phyloP scores from a whole-genome alignment of 2,329 filamentous ascomycete species.

The Fusarium cyanostomum region DNA sequence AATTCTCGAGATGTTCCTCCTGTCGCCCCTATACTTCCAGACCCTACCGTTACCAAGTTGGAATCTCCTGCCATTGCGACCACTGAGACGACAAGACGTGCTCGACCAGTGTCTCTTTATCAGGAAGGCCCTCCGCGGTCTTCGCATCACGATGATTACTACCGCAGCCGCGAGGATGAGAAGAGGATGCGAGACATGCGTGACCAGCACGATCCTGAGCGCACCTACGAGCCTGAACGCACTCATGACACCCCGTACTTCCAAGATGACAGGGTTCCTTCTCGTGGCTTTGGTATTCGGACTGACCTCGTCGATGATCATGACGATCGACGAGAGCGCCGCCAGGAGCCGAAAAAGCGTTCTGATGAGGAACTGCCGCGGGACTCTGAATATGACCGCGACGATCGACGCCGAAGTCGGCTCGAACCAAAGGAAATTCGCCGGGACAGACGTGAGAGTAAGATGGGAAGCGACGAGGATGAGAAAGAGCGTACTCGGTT shows the following conservation, averaged over 20 bases:
- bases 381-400: slow-evolving; percentile 43
- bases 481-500: slow-evolving; percentile 55
- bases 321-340: slow-evolving; percentile 56
- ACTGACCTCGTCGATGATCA: slow-evolving; percentile 50
- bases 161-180: slow-evolving; percentile 60
- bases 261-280: slow-evolving; percentile 57
- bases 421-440: slow-evolving; percentile 40
- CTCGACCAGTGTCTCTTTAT: slow-evolving; percentile 62
- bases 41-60: slow-evolving; percentile 42
- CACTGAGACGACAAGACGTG: slow-evolving; percentile 42
- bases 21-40: slow-evolving; percentile 52
- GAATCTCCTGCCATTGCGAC: slow-evolving; percentile 19
- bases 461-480: slow-evolving; percentile 47
- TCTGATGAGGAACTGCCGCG: slow-evolving; percentile 46
- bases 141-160: slow-evolving; percentile 58
- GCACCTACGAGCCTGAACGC: slow-evolving; percentile 40
- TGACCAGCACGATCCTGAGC: slow-evolving; percentile 52
- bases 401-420: slow-evolving; percentile 43
- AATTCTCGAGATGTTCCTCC: slow-evolving; percentile 57
- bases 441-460: slow-evolving; percentile 45
- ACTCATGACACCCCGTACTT: slow-evolving; percentile 48
- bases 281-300: slow-evolving; percentile 64
- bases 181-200: slow-evolving; percentile 54
- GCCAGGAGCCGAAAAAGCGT: slow-evolving; percentile 45
- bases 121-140: slow-evolving; percentile 59